Base-by-base conservation (phyloP, 768 basidiomycete genomes). In the Gautieria morchelliformis region DNA sequence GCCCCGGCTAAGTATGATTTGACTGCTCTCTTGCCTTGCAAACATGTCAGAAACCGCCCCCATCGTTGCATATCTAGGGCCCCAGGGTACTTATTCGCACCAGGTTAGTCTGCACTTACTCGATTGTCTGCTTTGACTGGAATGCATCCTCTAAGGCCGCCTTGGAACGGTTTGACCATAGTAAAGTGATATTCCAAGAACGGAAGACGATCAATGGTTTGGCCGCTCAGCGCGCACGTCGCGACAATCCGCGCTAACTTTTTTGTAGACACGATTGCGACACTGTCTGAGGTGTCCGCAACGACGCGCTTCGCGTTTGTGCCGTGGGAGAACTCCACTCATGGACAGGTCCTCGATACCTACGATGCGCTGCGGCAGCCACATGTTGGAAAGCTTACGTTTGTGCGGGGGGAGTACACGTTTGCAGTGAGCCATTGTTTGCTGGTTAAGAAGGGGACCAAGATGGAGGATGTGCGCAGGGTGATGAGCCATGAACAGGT, bases 401-500 rank as follows among this genome's bases (percentile, higher is more conserved):
- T 81, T 63, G 71, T 90, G 40, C 72, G 77, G 55, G 87, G 85
- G 14, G 81, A 81, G 63, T 72, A 80, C 20, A 75, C 75, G 8
- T 69, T 89, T 11, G 71, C 74, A 51, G 76, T 92, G 11, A 75
- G 81, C 52, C 89, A 92, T 62, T 85, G 83, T 69, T 73, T 92
- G 48, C 69, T 89, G 11, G 80, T 76, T n/a, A 78, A 77, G 51
- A 68, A 69, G 47, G 88, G 87, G 8, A 78, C 80, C 32, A 72
- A 76, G 58, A 60, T 82, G 9, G 67, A 75, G 44, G 73, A 85
- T 42, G 75, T 91, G 27, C 72, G 75, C 58, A 72, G 67, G 56
- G 74, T 92, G 15, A 64, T 88, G 62, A 91, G 89, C 69, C 89
- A 92, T 60, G 89, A 90, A 65, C 89, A 91, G 73, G 89, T 88